Conservation (phyloP, 495 filamentous ascomycete genomes). For the Lindgomyces ingoldianus region DNA sequence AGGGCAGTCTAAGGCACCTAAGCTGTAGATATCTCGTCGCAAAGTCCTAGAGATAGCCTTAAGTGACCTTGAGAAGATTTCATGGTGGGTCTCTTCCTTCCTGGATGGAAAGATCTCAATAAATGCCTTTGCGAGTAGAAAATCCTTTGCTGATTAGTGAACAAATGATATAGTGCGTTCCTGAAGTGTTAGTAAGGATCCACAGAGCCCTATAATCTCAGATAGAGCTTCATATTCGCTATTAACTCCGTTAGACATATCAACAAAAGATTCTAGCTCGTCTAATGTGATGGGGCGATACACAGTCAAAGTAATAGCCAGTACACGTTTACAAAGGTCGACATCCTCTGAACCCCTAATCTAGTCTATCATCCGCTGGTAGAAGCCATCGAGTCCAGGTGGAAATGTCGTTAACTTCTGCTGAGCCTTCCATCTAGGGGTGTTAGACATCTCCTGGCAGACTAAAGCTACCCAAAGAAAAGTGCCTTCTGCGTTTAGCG, state of each 20-base stretch:
- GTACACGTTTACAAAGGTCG: slow-evolving; percentile 28
- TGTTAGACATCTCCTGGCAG: too few relatives aligned
- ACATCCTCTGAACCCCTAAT: background rate
- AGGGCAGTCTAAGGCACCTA: slow-evolving; percentile 7
- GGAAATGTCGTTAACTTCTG: too few relatives aligned
- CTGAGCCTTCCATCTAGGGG: too few relatives aligned
- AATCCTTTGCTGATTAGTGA: slow-evolving; percentile 1
- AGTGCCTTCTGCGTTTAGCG: too few relatives aligned
- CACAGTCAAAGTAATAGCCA: slow-evolving; percentile 31
- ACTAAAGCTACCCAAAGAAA: too few relatives aligned
- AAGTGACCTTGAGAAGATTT: slow-evolving; percentile 39
- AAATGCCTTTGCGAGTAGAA: background rate
- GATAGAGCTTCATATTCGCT: slow-evolving; percentile 17
- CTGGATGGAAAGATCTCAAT: background rate
- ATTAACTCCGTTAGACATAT: slow-evolving; percentile 17
- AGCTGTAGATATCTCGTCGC: slow-evolving; percentile 35
- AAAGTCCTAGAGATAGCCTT: slow-evolving; percentile 23
- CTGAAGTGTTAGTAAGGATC: slow-evolving; percentile 9
- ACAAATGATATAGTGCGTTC: slow-evolving; percentile 6
- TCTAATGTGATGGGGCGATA: slow-evolving; percentile 41
- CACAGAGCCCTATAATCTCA: slow-evolving; percentile 3
- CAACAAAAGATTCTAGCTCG: slow-evolving; percentile 35
- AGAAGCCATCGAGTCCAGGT: too few relatives aligned
- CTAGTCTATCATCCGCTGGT: too few relatives aligned
- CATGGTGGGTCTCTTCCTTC: background rate